Evolutionary conservation across 768 basidiomycete species (phyloP), one percentile per base, ranked within the genome.

Genomic region (Auricularia sp.): DNA sequence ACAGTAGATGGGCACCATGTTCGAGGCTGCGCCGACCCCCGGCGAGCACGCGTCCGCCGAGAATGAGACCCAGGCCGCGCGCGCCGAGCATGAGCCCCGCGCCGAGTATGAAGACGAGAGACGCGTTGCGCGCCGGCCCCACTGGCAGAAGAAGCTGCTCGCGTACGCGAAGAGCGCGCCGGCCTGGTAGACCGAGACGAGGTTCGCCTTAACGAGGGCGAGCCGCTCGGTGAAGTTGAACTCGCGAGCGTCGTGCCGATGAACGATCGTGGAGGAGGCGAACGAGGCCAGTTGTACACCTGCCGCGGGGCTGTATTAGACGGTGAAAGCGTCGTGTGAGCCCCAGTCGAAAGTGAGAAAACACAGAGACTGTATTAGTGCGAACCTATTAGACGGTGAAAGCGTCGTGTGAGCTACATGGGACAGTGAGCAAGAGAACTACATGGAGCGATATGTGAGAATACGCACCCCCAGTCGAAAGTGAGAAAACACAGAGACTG

Each of bases 1-100:
- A 80, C 58, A 78, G 23, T 29, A 29, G 29, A 29, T 75, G 5
- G 79, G 76, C 72, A 47, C 68, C 62, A 90, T 82, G 67, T 89
- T 89, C 3, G 87, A 83, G 18, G 90, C 90, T 1, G 89, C 74
- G 2, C 89, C 88, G 2, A 91, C 89, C 16, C 87, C 88, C 90
- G 64, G 91, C 84, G 62, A 91, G 72, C 73, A 91, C 87, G 23
- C 89, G 81, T n/a, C 88, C 83, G 7, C 82, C 85, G 58, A 90
- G 39, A 39, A 39, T 39, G 8, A 39, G 12, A n/a, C n/a, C n/a
- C n/a, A n/a, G n/a, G n/a, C n/a, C n/a, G n/a, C n/a, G n/a, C n/a
- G n/a, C 72, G 74, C 21, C 79, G 71, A n/a, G 81, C 78, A 36
- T 75, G 73, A 39, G 80, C 72, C 61, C 76, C 73, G 39, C 80